Base-by-base conservation (phyloP, 768 basidiomycete species). In the Tylopilus intermedius region DNA sequence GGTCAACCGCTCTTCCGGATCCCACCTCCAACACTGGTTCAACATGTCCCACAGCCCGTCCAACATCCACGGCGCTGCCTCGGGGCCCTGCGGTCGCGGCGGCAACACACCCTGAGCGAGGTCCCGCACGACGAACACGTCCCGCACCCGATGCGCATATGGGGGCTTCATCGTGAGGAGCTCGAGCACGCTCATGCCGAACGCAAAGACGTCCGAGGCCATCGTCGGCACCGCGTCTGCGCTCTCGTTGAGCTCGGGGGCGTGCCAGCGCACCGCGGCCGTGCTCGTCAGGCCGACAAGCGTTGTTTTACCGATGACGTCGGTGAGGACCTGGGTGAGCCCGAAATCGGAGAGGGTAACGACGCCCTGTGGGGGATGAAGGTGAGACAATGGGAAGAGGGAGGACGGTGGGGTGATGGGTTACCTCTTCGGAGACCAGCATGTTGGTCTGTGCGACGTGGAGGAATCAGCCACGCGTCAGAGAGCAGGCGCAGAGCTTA, bases 321-420 rank as follows among this genome's bases (percentile, higher is more conserved):
- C 80, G 53, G 78, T 78, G 35, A 84, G 74, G 27, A 83, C 70
- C 60, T 80, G 82, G 15, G 83, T 78, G 69, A 84, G 78, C 40
- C 82, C 82, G 61, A 85, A 84, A 58, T 85, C 83, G 54, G 79
- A 80, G 13, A 85, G 78, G 30, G 78, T 71, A 24, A 82, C 76
- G 55, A 78, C 69, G 11, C 74, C 76, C 82, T 83, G 9, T 3
- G 47, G 5, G 53, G 38, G 18, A 26, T 39, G 21, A n/a, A 1
- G 11, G 11, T 13, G 22, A 35, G 35, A 4, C 47, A 30, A 52
- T n/a, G n/a, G 30, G 15, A 18, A 15, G 15, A 24, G 9, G 9
- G 2, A 27, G 24, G 24, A 24, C 11, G 37, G 39, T 24, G 3
- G 8, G 29, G 11, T n/a, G 39, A 7, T 15, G 8, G 30, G 7